Percentiles rank a stretch among this genome's conserved stretches.
Evolutionary conservation across 2,329 filamentous ascomycete species (phyloP).

Genomic region (Epichloe coenophiala): DNA sequence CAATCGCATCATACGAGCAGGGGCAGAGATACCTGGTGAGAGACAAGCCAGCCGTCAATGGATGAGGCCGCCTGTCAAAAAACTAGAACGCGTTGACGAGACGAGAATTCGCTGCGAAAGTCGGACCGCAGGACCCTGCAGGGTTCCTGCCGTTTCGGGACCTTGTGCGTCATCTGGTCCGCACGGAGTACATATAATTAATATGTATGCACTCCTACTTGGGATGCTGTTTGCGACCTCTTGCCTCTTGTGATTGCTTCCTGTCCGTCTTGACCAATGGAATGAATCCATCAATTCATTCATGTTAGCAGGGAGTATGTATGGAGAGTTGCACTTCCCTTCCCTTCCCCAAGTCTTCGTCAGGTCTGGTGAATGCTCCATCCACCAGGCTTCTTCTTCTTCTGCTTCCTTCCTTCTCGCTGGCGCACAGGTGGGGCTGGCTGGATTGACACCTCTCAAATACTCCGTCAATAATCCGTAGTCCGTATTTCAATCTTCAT

Average conservation of each 20-base stretch:
- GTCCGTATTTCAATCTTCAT: background rate
- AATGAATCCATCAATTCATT: too few species aligned
- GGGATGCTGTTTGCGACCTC: too few species aligned
- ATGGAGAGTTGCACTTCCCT: too few species aligned
- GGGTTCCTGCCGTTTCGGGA: conserved; percentile 3
- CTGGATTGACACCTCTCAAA: background rate
- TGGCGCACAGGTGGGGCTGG: too few species aligned
- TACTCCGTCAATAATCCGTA: background rate
- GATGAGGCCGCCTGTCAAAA: background rate
- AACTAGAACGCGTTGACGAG: background rate
- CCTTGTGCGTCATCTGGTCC: background rate
- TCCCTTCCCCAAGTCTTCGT: background rate
- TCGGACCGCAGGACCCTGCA: conserved; percentile 1
- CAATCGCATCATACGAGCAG: conserved; percentile 10
- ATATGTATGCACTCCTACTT: too few species aligned
- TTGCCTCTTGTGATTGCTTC: too few species aligned
- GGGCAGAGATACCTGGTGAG: background rate
- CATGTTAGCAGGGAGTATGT: too few species aligned
- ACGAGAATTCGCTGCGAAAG: background rate
- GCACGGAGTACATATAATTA: too few species aligned
- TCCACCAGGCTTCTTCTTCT: too few species aligned
- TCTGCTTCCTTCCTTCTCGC: too few species aligned
- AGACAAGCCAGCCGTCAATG: background rate
- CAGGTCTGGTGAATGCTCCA: too few species aligned
- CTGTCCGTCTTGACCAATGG: too few species aligned